Conservation (phyloP, 306 rosid species). For the Inga oerstediana region DNA sequence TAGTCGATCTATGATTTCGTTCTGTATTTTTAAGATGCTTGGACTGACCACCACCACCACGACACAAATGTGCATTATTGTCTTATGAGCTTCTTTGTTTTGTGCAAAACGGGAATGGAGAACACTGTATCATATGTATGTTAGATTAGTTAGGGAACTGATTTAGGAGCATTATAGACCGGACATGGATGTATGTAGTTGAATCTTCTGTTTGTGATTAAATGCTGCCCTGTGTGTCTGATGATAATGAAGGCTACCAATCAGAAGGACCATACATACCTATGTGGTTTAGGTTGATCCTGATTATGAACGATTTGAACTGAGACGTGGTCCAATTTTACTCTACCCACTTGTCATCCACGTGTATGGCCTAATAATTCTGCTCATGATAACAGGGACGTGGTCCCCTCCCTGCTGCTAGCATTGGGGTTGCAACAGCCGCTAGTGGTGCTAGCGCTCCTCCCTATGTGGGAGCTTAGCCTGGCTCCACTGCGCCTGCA, state of each 20-base stretch:
- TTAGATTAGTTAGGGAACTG: conserved; percentile 5
- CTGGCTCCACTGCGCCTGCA: conserved; percentile 50
- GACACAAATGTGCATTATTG: neutral
- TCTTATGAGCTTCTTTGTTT: neutral
- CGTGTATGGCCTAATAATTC: conserved; percentile 10
- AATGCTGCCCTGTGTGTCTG: neutral
- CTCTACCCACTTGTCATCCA: neutral
- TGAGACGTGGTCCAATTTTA: neutral
- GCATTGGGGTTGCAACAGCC: conserved; percentile 26
- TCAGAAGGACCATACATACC: neutral
- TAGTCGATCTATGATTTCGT: neutral
- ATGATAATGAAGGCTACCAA: neutral
- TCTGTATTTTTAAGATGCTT: neutral
- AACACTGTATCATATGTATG: neutral
- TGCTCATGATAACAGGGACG: conserved; percentile 59
- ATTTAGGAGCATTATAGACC: neutral
- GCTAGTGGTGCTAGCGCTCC: conserved; percentile 39
- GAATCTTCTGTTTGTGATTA: conserved; percentile 13
- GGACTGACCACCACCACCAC: neutral
- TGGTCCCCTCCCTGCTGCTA: conserved; percentile 44
- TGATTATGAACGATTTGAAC: neutral
- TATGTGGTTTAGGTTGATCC: conserved; percentile 4
- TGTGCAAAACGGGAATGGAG: neutral
- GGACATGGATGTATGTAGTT: conserved; percentile 17
- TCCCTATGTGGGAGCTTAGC: conserved; percentile 56